Evolutionary conservation across 345 rosid genomes (phyloP).

Genomic region (Arabis alpina): DNA sequence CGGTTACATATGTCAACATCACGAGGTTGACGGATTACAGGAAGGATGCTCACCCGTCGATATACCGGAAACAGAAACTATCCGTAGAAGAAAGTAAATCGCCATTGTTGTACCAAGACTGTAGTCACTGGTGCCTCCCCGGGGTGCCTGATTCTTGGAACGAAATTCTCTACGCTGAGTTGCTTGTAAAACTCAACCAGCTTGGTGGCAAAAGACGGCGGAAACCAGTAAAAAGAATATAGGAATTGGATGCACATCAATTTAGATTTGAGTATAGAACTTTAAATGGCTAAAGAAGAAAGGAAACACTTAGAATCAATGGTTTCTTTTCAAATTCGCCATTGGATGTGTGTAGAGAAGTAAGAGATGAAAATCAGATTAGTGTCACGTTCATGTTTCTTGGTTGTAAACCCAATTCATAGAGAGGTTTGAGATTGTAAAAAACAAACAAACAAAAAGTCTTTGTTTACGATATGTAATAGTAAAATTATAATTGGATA

Average conservation of each 20-base stretch:
- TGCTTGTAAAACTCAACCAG: constrained; percentile 56
- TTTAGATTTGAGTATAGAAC: constrained; percentile 9
- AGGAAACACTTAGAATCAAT: background rate
- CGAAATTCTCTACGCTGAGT: constrained; percentile 78
- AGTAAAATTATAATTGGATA: background rate
- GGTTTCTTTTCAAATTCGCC: constrained; percentile 5
- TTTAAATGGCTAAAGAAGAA: background rate
- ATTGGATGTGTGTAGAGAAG: constrained; percentile 4
- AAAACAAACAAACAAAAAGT: background rate
- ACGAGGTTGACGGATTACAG: constrained; percentile 85
- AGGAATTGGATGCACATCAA: constrained; percentile 14
- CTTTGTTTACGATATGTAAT: background rate
- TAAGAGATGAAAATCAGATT: constrained; percentile 23
- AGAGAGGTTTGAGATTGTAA: constrained; percentile 28
- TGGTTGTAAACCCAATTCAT: constrained; percentile 25
- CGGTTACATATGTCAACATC: constrained; percentile 78
- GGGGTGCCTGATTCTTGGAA: constrained; percentile 98
- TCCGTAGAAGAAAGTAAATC: constrained; percentile 54
- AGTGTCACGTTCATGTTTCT: background rate
- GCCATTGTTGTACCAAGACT: constrained; percentile 74
- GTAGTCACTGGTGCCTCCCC: constrained; percentile 99
- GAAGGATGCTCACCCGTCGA: constrained; percentile 93
- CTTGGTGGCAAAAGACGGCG: constrained; percentile 23
- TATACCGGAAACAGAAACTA: constrained; percentile 66
- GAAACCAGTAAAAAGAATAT: constrained; percentile 13